Conservation (phyloP, 176 grass and related monocot genomes). For the Saccharum spontaneum region DNA sequence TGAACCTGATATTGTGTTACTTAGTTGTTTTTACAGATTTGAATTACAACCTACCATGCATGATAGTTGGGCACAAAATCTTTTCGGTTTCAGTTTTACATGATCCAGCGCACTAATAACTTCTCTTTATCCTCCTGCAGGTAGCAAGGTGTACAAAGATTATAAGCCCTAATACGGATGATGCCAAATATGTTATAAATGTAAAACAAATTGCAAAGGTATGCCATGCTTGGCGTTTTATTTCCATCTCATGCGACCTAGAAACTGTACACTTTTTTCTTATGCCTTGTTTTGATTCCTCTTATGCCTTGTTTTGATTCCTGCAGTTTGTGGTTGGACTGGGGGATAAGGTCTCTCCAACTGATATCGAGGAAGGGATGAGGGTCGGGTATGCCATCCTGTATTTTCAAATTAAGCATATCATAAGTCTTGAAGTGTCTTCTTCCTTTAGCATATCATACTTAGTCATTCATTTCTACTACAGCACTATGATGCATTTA, state of each 20-base stretch:
- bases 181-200: conserved; percentile 98
- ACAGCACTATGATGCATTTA: background rate
- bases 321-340: conserved; percentile 90
- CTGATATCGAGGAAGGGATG: conserved; percentile 98
- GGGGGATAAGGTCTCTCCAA: conserved; percentile 92
- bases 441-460: background rate
- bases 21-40: background rate
- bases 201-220: conserved; percentile 99
- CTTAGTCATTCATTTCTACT: background rate
- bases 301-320: too few species aligned
- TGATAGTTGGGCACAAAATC: background rate
- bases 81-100: background rate
- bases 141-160: conserved; percentile 98
- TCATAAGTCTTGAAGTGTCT: background rate
- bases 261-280: background rate
- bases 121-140: conserved; percentile 34
- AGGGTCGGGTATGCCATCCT: conserved; percentile 68
- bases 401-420: background rate
- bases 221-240: conserved; percentile 8
- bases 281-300: conserved; percentile 14
- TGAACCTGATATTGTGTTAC: background rate
- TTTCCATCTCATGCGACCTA: background rate
- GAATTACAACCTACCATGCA: background rate
- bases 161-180: conserved; percentile 91
- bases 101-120: background rate